phyloP scores from a whole-genome alignment of 352 stramenopile species.

The Pythium brassicae region DNA sequence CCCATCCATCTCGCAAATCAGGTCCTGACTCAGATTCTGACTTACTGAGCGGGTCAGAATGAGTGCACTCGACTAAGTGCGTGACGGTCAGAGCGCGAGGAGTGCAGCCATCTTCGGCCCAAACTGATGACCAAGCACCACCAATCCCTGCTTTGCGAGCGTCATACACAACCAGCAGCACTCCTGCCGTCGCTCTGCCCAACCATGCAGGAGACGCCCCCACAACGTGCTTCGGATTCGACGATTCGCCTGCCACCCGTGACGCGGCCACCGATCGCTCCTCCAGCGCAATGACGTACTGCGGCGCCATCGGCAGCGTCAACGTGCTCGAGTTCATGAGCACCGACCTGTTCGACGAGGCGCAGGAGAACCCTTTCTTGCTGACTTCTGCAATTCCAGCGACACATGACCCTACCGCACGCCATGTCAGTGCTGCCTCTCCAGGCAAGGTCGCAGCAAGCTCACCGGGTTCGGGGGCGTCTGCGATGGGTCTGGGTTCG shows the following conservation, averaged over 20 bases:
- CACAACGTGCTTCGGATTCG: background rate
- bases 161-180: no score
- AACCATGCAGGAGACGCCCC: background rate
- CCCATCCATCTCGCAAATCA: no score
- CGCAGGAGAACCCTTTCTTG: conserved; percentile 67
- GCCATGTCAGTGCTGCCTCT: background rate
- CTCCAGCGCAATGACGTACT: conserved; percentile 32
- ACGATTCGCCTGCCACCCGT: background rate
- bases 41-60: no score
- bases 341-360: conserved; percentile 67
- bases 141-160: no score
- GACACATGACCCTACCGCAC: background rate
- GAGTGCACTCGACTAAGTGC: no score
- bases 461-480: background rate
- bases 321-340: conserved; percentile 68
- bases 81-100: no score
- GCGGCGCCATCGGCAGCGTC: conserved; percentile 55
- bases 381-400: conserved; percentile 13
- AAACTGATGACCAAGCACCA: no score
- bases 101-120: no score
- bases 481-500: background rate
- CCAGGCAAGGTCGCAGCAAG: background rate
- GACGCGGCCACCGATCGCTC: background rate
- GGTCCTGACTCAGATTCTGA: no score
- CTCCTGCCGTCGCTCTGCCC: background rate